Conservation (phyloP, 2,329 filamentous ascomycete genomes). For the Verticillium dahliae region DNA sequence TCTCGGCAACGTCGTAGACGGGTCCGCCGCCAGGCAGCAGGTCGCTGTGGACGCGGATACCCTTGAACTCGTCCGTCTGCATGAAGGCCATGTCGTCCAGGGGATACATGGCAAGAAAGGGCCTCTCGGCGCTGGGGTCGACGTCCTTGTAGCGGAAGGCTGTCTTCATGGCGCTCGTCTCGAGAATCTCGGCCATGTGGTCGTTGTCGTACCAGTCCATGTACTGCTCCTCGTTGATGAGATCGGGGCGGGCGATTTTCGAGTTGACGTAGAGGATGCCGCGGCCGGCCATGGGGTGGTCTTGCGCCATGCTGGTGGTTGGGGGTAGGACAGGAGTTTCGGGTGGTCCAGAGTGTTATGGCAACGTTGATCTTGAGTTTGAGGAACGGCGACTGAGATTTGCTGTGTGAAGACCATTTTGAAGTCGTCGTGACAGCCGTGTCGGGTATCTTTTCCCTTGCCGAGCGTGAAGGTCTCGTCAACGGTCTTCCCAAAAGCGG, state of each 20-base stretch:
- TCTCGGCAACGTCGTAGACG: conserved; percentile 15
- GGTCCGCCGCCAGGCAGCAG: conserved; percentile 13
- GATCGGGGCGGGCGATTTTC: conserved; percentile 16
- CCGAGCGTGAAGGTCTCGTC: neutral
- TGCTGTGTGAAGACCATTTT: neutral
- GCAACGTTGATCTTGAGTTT: neutral
- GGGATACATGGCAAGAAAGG: conserved; percentile 28
- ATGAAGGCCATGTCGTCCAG: conserved; percentile 27
- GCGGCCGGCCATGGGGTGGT: conserved; percentile 11
- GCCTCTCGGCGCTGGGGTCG: conserved; percentile 16
- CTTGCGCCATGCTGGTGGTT: neutral
- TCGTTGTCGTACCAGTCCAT: conserved; percentile 31
- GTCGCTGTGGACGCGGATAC: conserved; percentile 24
- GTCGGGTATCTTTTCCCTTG: neutral
- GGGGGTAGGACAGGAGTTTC: neutral
- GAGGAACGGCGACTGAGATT: no score
- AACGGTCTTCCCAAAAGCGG: neutral
- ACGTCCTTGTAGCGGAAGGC: conserved; percentile 24
- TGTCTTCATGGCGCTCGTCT: conserved; percentile 22
- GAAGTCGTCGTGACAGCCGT: neutral
- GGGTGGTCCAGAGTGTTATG: neutral
- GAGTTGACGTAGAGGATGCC: conserved; percentile 23
- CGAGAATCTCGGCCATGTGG: conserved; percentile 28
- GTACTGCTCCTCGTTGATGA: conserved; percentile 22
- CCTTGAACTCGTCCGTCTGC: conserved; percentile 23